These are phyloP conservation scores for Globisporangium paroecandrum DNA, from an alignment of 352 stramenopile species.

Conservation along the genomic window DNA sequence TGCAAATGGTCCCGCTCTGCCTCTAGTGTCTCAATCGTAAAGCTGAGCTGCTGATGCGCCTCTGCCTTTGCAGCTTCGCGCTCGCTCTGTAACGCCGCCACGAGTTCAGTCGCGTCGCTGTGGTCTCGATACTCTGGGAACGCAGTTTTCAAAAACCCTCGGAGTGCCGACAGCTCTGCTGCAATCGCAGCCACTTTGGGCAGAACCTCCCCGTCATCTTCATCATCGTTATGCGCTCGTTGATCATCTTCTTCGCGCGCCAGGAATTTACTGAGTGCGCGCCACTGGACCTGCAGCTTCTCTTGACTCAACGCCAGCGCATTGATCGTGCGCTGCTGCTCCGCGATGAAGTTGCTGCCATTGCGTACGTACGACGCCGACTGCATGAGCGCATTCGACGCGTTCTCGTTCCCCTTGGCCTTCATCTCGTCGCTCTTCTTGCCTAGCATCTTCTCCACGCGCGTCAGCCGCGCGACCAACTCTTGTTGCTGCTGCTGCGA, in stretches of 20 bases:
- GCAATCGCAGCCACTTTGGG: conserved; percentile 4
- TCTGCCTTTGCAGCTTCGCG: conserved; percentile 1
- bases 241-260: conserved; percentile 16
- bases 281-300: conserved; percentile 21
- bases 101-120: neutral
- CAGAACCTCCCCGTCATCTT: conserved; percentile 10
- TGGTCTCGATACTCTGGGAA: conserved; percentile 5
- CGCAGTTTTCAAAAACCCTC: conserved; percentile 5
- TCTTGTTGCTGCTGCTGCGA: conserved; percentile 24
- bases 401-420: conserved; percentile 57
- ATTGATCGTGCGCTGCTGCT: conserved; percentile 53
- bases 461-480: conserved; percentile 29
- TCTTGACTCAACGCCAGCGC: conserved; percentile 28
- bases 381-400: conserved; percentile 49
- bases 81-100: conserved; percentile 5
- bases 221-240: neutral
- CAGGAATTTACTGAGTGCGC: conserved; percentile 20
- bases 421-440: conserved; percentile 83
- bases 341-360: conserved; percentile 28
- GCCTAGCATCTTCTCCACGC: conserved; percentile 52
- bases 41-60: conserved; percentile 1
- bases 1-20: conserved; percentile 22
- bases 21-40: conserved; percentile 14
- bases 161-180: conserved; percentile 8
- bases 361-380: conserved; percentile 40